A percentile compares a stretch with the other conserved stretches of the same genome.
phyloP scores from a whole-genome alignment of 192 early-diverging fungal species.

The Backusella australiensis region DNA sequence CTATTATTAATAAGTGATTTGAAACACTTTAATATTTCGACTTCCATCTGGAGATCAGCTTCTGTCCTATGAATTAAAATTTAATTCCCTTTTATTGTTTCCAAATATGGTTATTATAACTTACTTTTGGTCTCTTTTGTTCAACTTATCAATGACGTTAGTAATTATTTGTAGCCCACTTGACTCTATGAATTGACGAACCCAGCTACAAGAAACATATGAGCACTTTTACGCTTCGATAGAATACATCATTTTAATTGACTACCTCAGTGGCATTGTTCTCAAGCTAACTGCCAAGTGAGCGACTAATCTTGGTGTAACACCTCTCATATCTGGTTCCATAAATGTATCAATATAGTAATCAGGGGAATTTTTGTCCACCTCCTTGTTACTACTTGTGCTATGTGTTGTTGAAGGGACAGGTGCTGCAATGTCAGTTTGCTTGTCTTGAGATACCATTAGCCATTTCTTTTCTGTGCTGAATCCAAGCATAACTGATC shows the following conservation, averaged over 20 bases:
- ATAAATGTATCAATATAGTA: conserved; percentile 55
- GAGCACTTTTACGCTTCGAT: background rate
- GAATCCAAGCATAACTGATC: conserved; percentile 45
- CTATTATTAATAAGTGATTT: conserved; percentile 72
- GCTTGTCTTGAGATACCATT: conserved; percentile 53
- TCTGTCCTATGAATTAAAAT: conserved; percentile 48
- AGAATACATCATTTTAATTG: background rate
- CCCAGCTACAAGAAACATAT: conserved; percentile 52
- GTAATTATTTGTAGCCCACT: conserved; percentile 72
- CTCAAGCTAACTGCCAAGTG: conserved; percentile 54
- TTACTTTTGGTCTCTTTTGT: conserved; percentile 53
- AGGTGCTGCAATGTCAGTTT: conserved; percentile 35
- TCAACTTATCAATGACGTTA: conserved; percentile 64
- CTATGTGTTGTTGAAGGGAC: background rate
- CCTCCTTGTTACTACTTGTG: conserved; percentile 25
- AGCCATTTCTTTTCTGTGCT: conserved; percentile 57
- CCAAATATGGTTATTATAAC: background rate
- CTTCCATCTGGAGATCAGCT: conserved; percentile 74
- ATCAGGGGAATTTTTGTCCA: conserved; percentile 54
- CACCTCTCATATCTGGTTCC: conserved; percentile 47
- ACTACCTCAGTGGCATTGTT: conserved; percentile 52
- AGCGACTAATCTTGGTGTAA: conserved; percentile 46
- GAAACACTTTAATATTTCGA: conserved; percentile 78
- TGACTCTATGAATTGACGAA: conserved; percentile 74
- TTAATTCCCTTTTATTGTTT: conserved; percentile 1